Evolutionary conservation across 352 stramenopile species (phyloP), one percentile per base, ranked within the genome.

Genomic region (Thalassiosira mediterranea): DNA sequence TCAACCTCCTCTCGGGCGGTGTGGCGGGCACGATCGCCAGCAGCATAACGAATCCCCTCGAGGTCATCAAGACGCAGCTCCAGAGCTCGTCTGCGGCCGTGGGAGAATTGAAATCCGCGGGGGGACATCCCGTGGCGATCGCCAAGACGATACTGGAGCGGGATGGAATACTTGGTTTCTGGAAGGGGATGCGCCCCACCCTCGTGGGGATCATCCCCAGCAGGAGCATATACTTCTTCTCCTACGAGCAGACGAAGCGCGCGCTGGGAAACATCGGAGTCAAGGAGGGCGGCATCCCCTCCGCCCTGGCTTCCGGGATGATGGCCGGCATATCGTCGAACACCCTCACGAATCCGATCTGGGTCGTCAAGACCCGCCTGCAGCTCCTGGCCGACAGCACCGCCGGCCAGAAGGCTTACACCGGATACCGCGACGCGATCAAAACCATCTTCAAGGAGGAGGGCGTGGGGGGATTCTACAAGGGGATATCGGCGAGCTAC

Each of bases 281-380:
- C 25, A 46, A 56, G 11, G 80, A 90, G 40, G 80, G 77, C 17
- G 78, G 73, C 26, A 76, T 87, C 5, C 49, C 56, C 0, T 91
- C 89, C 77, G 78, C 87, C 23, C 26, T 91, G 0, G n/a, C 89
- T 28, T 74, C 79, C 13, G 86, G 86, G n/a, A 74, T 91, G 3
- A 32, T 66, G 5, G 86, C 86, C 10, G 90, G 89, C 15, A 84
- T 95, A 26, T 63, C 75, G 19, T 67, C 81, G 0, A 95, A 95
- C 52, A 98, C 97, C 11, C 83, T 98, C 19, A 97, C 95, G 15
- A 98, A 97, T 76, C 96, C 97, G 1, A 98, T 98, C 83, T 99
- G 96, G 95, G 96, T 99, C 60, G 93, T 99, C 17, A 98, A 98
- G 84, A 98, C 96, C 46, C 87, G 96, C 31, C 90, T 98, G 77